Base-by-base conservation (phyloP, 106 monocot genomes). In the Triglochin maritima region DNA sequence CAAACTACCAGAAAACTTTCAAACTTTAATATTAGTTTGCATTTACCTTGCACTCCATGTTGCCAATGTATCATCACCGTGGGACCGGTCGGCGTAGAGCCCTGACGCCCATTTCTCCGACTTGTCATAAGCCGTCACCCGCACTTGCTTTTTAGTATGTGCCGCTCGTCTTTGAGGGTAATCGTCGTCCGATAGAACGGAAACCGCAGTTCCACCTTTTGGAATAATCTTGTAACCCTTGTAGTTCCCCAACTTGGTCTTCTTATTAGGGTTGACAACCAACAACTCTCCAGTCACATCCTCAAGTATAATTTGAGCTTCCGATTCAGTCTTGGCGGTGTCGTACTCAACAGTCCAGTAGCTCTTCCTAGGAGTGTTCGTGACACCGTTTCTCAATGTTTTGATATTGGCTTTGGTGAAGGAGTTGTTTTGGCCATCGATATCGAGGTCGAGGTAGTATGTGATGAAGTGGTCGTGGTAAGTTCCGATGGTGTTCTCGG, bases 401-500 rank as follows among this genome's bases (percentile, higher is more conserved):
- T 65, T 65, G 9, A 80, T 47, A 12, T 62, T 76, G 45, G 75
- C 62, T 12, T 79, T 77, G 29, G 88, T 74, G 66, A 93, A 83
- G 49, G 85, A 93, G 53, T 85, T 93, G 11, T 60, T 9, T 1
- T 53, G 14, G 52, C 85, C 88, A 71, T 81, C 81, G 44, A 93
- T 59, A 76, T 85, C 81, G 7, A 85, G 76, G 75, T 91, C 87
- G 16, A 87, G 77, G 76, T 87, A 68, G 76, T 69, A 92, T 29
- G 85, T 92, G 47, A 85, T 17, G 72, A 80, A 82, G 68, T 85
- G 88, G 67, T 92, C 85, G 61, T 85, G 83, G 79, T 85, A 77
- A 10, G 81, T 63, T 59, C 67, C 87, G 17, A 83, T 49, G n/a
- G 72, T 79, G 71, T 92, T 81, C 5, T 60, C 68, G 0, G 83